phyloP scores from a whole-genome alignment of 306 rosid genomes.

The Vigna angularis region DNA sequence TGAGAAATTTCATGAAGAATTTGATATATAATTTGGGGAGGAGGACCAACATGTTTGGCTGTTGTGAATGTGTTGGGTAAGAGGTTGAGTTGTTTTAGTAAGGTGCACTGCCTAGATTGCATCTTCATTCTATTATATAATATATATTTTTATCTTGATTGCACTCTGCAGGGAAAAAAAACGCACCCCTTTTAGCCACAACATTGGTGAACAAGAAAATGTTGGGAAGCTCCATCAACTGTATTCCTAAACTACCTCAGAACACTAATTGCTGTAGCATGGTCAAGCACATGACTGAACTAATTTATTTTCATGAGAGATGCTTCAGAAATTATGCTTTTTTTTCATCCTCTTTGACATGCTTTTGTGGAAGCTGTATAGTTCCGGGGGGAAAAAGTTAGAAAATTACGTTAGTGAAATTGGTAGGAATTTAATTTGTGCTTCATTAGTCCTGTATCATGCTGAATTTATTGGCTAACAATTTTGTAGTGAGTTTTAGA shows the following conservation, averaged over 20 bases:
- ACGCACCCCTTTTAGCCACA: conserved; percentile 59
- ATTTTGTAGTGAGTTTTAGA: conserved; percentile 30
- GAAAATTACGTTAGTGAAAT: conserved; percentile 26
- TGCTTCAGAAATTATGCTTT: conserved; percentile 19
- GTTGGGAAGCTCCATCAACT: conserved; percentile 60
- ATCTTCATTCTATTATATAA: neutral
- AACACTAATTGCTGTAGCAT: conserved; percentile 17
- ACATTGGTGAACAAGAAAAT: conserved; percentile 74
- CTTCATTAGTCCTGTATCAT: conserved; percentile 2
- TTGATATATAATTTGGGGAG: neutral
- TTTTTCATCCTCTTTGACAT: neutral
- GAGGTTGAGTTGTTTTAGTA: neutral
- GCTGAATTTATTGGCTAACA: conserved; percentile 29
- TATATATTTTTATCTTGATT: neutral
- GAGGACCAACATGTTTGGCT: neutral
- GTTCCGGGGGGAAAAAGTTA: neutral
- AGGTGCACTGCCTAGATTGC: neutral
- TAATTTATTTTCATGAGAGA: conserved; percentile 12
- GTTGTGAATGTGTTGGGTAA: neutral
- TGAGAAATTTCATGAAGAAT: neutral
- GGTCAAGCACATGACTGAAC: conserved; percentile 6
- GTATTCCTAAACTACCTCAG: conserved; percentile 34
- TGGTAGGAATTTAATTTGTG: neutral
- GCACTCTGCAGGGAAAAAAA: conserved; percentile 52
- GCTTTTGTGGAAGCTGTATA: conserved; percentile 8